phyloP scores from a whole-genome alignment of 495 filamentous ascomycete species.

The Amniculicola lignicola region DNA sequence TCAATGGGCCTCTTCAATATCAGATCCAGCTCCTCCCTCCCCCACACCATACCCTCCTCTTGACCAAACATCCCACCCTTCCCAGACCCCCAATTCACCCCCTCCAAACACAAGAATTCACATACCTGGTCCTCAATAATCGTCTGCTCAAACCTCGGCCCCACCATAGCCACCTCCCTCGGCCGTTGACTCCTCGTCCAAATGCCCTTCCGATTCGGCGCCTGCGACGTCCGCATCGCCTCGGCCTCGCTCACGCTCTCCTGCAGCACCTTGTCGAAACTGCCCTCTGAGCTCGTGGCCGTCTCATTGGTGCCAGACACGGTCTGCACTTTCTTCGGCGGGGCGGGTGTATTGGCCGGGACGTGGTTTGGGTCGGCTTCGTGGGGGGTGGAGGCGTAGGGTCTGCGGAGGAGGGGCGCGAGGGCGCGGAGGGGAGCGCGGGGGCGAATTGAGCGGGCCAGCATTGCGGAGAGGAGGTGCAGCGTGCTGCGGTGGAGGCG shows the following conservation, averaged over 20 bases:
- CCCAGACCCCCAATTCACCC: not conserved
- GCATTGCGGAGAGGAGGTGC: slow-evolving; percentile 18
- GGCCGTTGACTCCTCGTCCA: slow-evolving; percentile 86
- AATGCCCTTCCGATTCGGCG: slow-evolving; percentile 75
- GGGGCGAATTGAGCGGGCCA: slow-evolving; percentile 21
- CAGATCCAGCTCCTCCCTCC: no score
- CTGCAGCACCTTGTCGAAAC: slow-evolving; percentile 47
- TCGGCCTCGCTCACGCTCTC: slow-evolving; percentile 62
- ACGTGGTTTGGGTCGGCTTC: slow-evolving; percentile 12
- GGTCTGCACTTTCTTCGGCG: slow-evolving; percentile 48
- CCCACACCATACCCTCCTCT: no score
- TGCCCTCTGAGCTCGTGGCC: slow-evolving; percentile 50
- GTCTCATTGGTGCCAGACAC: slow-evolving; percentile 61
- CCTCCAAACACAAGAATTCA: not conserved
- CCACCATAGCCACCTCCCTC: slow-evolving; percentile 76
- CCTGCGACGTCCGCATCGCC: slow-evolving; percentile 63
- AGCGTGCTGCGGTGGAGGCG: not conserved
- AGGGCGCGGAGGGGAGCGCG: slow-evolving; percentile 14
- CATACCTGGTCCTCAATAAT: slow-evolving; percentile 84
- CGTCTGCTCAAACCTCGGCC: slow-evolving; percentile 95
- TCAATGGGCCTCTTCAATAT: no score
- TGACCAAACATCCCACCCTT: not conserved
- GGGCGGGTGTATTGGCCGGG: slow-evolving; percentile 55
- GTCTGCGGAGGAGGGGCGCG: slow-evolving; percentile 25
- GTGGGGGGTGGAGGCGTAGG: not conserved